These are phyloP conservation scores for Blastobotrys raffinosifermentans DNA, from an alignment of 1,139 yeast genomes.

Conservation along the genomic window DNA sequence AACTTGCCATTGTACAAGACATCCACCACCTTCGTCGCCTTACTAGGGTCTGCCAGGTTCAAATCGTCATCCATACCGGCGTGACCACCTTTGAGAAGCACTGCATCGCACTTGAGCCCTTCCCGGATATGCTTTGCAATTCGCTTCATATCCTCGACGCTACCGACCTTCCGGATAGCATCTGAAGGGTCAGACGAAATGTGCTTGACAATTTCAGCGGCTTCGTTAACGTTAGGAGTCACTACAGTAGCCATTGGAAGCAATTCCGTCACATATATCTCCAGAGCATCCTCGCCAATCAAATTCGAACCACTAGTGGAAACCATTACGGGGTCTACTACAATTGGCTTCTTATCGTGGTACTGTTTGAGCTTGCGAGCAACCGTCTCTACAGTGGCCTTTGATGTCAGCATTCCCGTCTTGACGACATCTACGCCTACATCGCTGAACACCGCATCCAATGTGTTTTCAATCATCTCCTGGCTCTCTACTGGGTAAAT, in stretches of 20 bases:
- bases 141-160: conserved; percentile 36
- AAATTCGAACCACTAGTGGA: conserved; percentile 69
- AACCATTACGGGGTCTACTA: conserved; percentile 80
- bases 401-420: conserved; percentile 71
- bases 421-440: conserved; percentile 66
- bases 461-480: conserved; percentile 40
- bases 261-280: conserved; percentile 41
- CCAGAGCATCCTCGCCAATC: conserved; percentile 45
- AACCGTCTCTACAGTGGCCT: conserved; percentile 49
- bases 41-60: conserved; percentile 13
- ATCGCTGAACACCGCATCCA: conserved; percentile 57
- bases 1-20: conserved; percentile 49
- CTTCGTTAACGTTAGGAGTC: conserved; percentile 77
- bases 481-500: conserved; percentile 44
- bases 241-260: conserved; percentile 53
- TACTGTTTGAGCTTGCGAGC: conserved; percentile 34
- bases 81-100: conserved; percentile 83
- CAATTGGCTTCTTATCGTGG: conserved; percentile 34
- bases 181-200: conserved; percentile 4
- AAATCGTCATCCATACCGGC: conserved; percentile 39
- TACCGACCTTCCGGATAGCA: conserved; percentile 19
- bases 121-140: conserved; percentile 43
- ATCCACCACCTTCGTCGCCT: conserved; percentile 43
- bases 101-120: conserved; percentile 43
- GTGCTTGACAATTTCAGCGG: conserved; percentile 35